phyloP scores from a whole-genome alignment of 768 basidiomycete genomes.

The Amanita brunnescens region DNA sequence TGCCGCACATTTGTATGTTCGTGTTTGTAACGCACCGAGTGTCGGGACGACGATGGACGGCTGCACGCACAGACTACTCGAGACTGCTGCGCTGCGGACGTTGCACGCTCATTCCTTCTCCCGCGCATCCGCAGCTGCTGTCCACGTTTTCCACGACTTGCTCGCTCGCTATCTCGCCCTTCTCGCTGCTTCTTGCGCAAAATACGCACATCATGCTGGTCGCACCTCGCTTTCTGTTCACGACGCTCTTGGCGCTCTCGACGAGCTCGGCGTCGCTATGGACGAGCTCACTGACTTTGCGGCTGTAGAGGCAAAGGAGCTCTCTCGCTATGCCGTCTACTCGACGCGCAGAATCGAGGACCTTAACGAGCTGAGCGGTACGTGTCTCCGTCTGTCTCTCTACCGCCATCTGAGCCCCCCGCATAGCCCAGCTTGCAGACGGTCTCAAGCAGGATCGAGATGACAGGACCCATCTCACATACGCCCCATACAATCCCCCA shows the following conservation, averaged over 20 bases:
- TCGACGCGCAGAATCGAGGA: conserved; percentile 63
- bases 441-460: conserved; percentile 48
- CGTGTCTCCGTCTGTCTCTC: conserved; percentile 22
- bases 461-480: conserved; percentile 47
- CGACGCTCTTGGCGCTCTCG: conserved; percentile 59
- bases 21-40: neutral
- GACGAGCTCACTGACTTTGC: conserved; percentile 66
- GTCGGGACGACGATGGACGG: conserved; percentile 33
- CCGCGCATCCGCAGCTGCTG: conserved; percentile 65
- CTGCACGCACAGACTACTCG: conserved; percentile 52
- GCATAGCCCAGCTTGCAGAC: conserved; percentile 48
- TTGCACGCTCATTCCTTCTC: conserved; percentile 75
- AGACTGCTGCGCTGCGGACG: conserved; percentile 58
- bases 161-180: conserved; percentile 66
- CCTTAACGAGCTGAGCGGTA: conserved; percentile 64
- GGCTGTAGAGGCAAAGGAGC: conserved; percentile 56
- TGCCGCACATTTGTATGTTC: conserved; percentile 47
- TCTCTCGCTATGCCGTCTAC: conserved; percentile 58
- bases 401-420: conserved; percentile 16
- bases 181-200: conserved; percentile 56
- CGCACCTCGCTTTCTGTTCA: conserved; percentile 43
- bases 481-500: conserved; percentile 24
- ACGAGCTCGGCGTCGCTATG: conserved; percentile 65
- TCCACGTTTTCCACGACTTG: conserved; percentile 63
- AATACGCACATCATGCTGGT: conserved; percentile 72